phyloP scores from a whole-genome alignment of 768 basidiomycete genomes.

The Naganishia onofrii region DNA sequence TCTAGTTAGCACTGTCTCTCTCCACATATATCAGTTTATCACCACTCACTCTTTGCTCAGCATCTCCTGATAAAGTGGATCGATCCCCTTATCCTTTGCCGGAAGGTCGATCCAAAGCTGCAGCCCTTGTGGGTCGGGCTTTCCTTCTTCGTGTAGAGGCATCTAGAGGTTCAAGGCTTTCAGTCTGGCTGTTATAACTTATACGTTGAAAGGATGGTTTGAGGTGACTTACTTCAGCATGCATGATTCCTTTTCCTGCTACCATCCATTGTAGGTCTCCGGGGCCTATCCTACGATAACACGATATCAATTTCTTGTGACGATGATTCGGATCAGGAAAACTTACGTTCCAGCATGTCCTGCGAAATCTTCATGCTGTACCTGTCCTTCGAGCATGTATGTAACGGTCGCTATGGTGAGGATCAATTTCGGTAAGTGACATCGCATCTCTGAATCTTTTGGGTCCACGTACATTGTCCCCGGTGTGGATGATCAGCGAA shows the following conservation, averaged over 20 bases:
- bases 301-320: slow-evolving; percentile 54
- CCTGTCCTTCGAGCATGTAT: slow-evolving; percentile 80
- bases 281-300: slow-evolving; percentile 49
- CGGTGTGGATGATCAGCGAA: slow-evolving; percentile 93
- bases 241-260: slow-evolving; percentile 49
- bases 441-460: too few species aligned
- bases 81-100: slow-evolving; percentile 71
- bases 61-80: slow-evolving; percentile 50
- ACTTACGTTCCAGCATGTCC: slow-evolving; percentile 53
- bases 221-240: slow-evolving; percentile 31
- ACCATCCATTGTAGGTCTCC: slow-evolving; percentile 96
- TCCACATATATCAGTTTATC: slow-evolving; percentile 9
- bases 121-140: slow-evolving; percentile 73
- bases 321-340: slow-evolving; percentile 54
- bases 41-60: slow-evolving; percentile 48
- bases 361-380: slow-evolving; percentile 84
- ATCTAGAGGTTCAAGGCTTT: slow-evolving; percentile 56
- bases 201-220: slow-evolving; percentile 58
- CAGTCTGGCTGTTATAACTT: slow-evolving; percentile 58
- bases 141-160: slow-evolving; percentile 70
- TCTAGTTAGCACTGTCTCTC: slow-evolving; percentile 18
- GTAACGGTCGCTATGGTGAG: slow-evolving; percentile 59
- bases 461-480: slow-evolving; percentile 61
- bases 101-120: slow-evolving; percentile 61
- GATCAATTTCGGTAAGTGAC: slow-evolving; percentile 53